Evolutionary conservation across 2,329 filamentous ascomycete genomes (phyloP).

Genomic region (Ceratocystis variospora): DNA sequence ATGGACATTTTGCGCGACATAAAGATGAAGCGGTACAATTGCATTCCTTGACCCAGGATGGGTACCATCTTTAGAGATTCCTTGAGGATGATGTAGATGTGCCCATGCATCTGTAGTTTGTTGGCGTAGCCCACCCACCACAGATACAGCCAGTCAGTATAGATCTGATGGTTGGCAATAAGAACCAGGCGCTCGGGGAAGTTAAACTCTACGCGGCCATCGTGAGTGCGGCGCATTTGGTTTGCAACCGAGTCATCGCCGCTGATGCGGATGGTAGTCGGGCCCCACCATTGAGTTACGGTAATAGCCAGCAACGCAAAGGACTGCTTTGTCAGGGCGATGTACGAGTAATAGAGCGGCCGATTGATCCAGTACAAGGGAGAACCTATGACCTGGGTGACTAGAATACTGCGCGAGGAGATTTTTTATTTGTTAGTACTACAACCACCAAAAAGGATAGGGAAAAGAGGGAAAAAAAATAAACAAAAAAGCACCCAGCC

Average conservation of each 20-base stretch:
- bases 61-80: conserved; percentile 74
- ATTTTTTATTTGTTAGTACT: not conserved
- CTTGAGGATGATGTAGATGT: conserved; percentile 82
- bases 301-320: conserved; percentile 68
- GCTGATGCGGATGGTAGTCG: conserved; percentile 67
- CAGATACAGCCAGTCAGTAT: conserved; percentile 83
- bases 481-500: not conserved
- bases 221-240: conserved; percentile 54
- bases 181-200: conserved; percentile 72
- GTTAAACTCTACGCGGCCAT: conserved; percentile 61
- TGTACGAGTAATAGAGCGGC: conserved; percentile 71
- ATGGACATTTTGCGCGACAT: conserved; percentile 79
- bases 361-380: conserved; percentile 65
- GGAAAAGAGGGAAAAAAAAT: not conserved
- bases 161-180: conserved; percentile 84
- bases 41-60: conserved; percentile 65
- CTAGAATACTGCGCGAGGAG: conserved; percentile 38
- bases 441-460: not conserved
- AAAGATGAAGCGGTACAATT: conserved; percentile 83
- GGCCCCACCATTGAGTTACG: conserved; percentile 78
- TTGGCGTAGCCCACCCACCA: conserved; percentile 90
- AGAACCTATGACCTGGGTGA: conserved; percentile 61
- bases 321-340: conserved; percentile 72
- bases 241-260: conserved; percentile 67
- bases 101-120: conserved; percentile 61